Evolutionary conservation across 2,329 filamentous ascomycete genomes (phyloP).

Genomic region (Aspergillus thermomutatus): DNA sequence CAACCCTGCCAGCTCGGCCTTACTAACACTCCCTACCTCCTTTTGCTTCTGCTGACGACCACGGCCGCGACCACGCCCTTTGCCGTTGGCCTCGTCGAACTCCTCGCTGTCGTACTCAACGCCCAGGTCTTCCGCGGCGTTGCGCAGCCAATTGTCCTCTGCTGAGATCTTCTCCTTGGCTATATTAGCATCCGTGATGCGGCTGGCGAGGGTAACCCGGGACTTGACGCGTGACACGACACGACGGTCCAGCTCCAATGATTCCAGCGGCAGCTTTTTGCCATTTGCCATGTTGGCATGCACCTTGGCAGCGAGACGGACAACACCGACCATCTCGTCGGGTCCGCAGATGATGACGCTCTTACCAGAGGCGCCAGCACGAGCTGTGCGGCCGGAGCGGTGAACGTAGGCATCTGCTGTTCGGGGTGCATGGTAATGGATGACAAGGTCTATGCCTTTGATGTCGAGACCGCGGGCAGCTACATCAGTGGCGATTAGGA

Average conservation of each 20-base stretch:
- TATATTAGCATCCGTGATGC: conserved; percentile 74
- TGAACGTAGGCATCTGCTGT: conserved; percentile 93
- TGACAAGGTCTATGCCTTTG: conserved; percentile 77
- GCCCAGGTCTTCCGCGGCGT: conserved; percentile 85
- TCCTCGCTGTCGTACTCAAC: conserved; percentile 92
- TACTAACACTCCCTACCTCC: conserved; percentile 63
- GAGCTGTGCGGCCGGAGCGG: conserved; percentile 88
- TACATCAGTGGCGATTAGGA: conserved; percentile 90
- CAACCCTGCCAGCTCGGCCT: conserved; percentile 68
- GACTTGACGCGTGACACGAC: conserved; percentile 73
- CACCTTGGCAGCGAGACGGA: conserved; percentile 81
- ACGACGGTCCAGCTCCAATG: conserved; percentile 77
- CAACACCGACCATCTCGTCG: conserved; percentile 82
- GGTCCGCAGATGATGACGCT: conserved; percentile 87
- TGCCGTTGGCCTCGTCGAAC: conserved; percentile 60
- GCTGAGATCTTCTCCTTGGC: conserved; percentile 84
- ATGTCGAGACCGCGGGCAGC: conserved; percentile 94
- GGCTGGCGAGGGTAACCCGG: conserved; percentile 77
- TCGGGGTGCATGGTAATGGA: conserved; percentile 94
- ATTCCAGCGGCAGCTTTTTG: conserved; percentile 65
- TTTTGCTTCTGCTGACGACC: conserved; percentile 74
- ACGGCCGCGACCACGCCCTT: conserved; percentile 61
- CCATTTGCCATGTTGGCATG: conserved; percentile 60
- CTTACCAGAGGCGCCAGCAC: conserved; percentile 71
- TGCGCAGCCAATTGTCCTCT: conserved; percentile 79